Conservation (phyloP, 73 alveolate genomes). For the Durusdinium trenchii region DNA sequence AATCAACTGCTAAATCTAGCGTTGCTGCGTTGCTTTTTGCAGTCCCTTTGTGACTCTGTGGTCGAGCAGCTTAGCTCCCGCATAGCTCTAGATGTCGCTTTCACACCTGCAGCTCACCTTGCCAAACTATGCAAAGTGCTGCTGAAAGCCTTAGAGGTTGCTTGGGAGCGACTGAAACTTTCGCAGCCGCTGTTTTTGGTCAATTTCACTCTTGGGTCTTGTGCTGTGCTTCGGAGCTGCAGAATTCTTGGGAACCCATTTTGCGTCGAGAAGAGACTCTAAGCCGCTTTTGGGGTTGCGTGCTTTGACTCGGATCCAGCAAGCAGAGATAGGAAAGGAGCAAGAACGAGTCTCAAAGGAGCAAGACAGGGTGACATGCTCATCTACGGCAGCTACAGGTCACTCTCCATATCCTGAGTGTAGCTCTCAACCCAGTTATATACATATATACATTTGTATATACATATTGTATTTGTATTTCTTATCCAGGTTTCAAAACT, state of each 20-base stretch:
- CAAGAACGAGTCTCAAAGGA: neutral
- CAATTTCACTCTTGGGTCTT: neutral
- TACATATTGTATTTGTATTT: too few relatives aligned
- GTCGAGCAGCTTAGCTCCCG: too few relatives aligned
- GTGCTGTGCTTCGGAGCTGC: neutral
- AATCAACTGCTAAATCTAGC: neutral
- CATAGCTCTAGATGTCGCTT: too few relatives aligned
- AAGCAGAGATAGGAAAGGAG: neutral
- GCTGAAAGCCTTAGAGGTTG: slow-evolving; percentile 43
- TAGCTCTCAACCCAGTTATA: neutral
- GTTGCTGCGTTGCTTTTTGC: neutral
- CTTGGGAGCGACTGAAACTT: slow-evolving; percentile 67
- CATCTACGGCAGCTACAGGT: too few relatives aligned
- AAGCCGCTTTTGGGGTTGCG: neutral
- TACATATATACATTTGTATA: neutral
- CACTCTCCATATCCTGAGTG: too few relatives aligned
- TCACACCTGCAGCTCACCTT: neutral
- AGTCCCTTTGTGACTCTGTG: neutral
- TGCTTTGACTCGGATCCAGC: neutral
- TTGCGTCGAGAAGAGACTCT: neutral
- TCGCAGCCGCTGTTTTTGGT: neutral
- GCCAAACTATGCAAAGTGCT: slow-evolving; percentile 18
- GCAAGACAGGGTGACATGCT: neutral
- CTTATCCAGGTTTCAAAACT: too few relatives aligned
- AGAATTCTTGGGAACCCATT: neutral